Evolutionary conservation across 371 early-diverging fungal genomes (phyloP), one percentile per base, ranked within the genome.

Genomic region (Fennellomyces sp.): DNA sequence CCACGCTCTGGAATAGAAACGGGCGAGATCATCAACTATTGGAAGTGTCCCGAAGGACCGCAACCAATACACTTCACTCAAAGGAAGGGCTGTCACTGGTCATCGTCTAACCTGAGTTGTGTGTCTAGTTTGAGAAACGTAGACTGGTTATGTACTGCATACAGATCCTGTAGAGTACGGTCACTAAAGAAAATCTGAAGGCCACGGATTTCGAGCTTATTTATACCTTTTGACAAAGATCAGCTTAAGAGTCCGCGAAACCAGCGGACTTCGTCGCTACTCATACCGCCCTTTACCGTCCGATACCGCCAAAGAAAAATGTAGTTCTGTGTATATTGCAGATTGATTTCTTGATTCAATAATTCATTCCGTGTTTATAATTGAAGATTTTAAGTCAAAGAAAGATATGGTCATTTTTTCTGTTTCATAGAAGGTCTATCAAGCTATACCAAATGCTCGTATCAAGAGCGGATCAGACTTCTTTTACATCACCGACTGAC

Each of bases 111-210:
- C 76, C 68, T 67, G 70, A 62, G 58, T 41, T 62, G 58, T 66
- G 71, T 69, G 72, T 76, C 76, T 72, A 57, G 76, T 76, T 76
- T 76, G 56, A 60, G 70, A 76, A 76, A 76, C 77, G 68, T 70
- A 73, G 71, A 76, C 71, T 66, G 67, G 77, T 66, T 58, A 73
- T 70, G 69, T 76, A 76, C 77, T 76, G 77, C 69, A 76, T 76
- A 76, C 77, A 76, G 73, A 76, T 76, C 77, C 77, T 76, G 77
- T 73, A 73, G 77, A 76, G 77, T 73, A 76, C 77, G 77, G 73
- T 73, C 73, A 45, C 73, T 76, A 69, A 73, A 63, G 73, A 73
- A 70, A 65, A 67, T 54, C 1, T n/a, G 23, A 25, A 13, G 55
- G 63, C 51, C 61, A 17, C 38, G 47, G 58, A 56, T 52, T 58